A percentile compares a stretch with the other conserved stretches of the same genome.
Evolutionary conservation across 257 asterid genomes (phyloP).

Genomic region (Plantago elongata): DNA sequence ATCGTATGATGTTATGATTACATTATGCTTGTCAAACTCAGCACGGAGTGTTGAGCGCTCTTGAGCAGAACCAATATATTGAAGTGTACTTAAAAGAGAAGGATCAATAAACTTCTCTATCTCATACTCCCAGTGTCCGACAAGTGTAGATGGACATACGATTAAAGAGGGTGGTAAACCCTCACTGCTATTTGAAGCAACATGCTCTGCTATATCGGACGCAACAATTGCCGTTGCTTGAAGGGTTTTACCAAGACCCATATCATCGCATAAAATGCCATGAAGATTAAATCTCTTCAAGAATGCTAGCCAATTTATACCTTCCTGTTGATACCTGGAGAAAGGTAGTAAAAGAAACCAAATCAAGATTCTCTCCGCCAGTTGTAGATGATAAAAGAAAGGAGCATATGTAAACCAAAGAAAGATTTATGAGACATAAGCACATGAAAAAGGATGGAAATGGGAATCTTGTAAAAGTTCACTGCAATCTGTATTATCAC

Average conservation of each 20-base stretch:
- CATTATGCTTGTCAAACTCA: constrained; percentile 66
- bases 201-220: constrained; percentile 84
- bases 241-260: constrained; percentile 99
- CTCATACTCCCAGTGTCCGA: constrained; percentile 98
- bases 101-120: constrained; percentile 96
- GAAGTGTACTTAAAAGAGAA: constrained; percentile 80
- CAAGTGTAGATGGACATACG: constrained; percentile 96
- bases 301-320: constrained; percentile 96
- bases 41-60: constrained; percentile 68
- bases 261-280: constrained; percentile 97
- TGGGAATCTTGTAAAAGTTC: neutral
- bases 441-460: neutral
- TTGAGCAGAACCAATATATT: constrained; percentile 92
- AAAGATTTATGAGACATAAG: too few species aligned
- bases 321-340: constrained; percentile 97
- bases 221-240: constrained; percentile 95
- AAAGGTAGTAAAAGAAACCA: constrained; percentile 14
- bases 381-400: neutral
- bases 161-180: constrained; percentile 80
- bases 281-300: constrained; percentile 92
- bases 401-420: too few species aligned
- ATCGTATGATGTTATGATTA: constrained; percentile 89
- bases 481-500: too few species aligned
- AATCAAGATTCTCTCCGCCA: constrained; percentile 10
- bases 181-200: constrained; percentile 46